A percentile compares a stretch with the other conserved stretches of the same genome.
These are phyloP conservation scores for Tylopilus subfusipes DNA, from an alignment of 768 basidiomycete species.

Conservation along the genomic window DNA sequence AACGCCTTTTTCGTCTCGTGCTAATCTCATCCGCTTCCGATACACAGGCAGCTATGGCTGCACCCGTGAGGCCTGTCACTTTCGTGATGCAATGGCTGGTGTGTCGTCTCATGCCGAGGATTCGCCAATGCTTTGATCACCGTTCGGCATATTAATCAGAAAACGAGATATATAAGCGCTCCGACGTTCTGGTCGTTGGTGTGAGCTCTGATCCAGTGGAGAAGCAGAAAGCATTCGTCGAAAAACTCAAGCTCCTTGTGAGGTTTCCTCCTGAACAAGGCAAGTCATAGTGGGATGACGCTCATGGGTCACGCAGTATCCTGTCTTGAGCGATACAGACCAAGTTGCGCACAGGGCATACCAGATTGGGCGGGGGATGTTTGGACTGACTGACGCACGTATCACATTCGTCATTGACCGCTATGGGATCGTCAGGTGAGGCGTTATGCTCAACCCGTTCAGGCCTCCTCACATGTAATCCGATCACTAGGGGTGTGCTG, in stretches of 20 bases:
- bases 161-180: slow-evolving; percentile 60
- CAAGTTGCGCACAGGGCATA: slow-evolving; percentile 63
- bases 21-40: background rate
- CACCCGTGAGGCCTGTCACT: slow-evolving; percentile 78
- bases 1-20: background rate
- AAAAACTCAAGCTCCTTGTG: slow-evolving; percentile 64
- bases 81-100: slow-evolving; percentile 76
- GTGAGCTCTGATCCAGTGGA: slow-evolving; percentile 69
- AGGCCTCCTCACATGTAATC: slow-evolving; percentile 1
- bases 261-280: slow-evolving; percentile 18
- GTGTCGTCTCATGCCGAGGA: slow-evolving; percentile 18
- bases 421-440: slow-evolving; percentile 62
- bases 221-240: slow-evolving; percentile 72
- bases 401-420: slow-evolving; percentile 76
- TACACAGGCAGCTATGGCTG: slow-evolving; percentile 66
- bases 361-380: slow-evolving; percentile 58
- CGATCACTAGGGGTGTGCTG: slow-evolving; percentile 46
- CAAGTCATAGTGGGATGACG: background rate
- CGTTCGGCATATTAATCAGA: slow-evolving; percentile 36
- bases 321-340: slow-evolving; percentile 69
- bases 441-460: slow-evolving; percentile 9
- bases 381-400: slow-evolving; percentile 63
- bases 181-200: slow-evolving; percentile 65
- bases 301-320: slow-evolving; percentile 48
- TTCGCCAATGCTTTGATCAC: background rate